Evolutionary conservation across 2,329 filamentous ascomycete genomes (phyloP).

Genomic region (Xylaria digitata): DNA sequence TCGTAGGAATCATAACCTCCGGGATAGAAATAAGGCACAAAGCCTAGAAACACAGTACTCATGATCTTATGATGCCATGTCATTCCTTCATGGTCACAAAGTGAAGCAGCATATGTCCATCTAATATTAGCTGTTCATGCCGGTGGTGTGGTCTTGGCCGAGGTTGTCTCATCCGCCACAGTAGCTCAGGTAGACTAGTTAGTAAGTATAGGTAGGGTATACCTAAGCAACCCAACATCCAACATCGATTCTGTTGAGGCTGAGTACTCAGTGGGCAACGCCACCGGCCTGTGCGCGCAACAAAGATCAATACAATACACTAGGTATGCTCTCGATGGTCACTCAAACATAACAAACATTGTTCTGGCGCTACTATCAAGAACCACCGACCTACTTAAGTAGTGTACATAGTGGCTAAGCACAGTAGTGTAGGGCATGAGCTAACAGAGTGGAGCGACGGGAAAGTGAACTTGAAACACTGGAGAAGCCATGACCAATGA

Average conservation of each 20-base stretch:
- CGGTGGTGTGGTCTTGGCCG: constrained; percentile 4
- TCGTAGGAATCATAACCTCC: constrained; percentile 16
- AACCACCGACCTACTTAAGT: neutral
- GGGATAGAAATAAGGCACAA: constrained; percentile 14
- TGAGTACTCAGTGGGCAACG: constrained; percentile 7
- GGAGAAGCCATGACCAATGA: constrained; percentile 40
- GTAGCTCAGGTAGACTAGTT: no score
- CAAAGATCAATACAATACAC: neutral
- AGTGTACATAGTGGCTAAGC: neutral
- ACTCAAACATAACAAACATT: neutral
- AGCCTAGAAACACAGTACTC: no score
- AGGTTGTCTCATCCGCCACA: constrained; percentile 35
- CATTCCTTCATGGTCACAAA: neutral
- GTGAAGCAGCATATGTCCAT: constrained; percentile 11
- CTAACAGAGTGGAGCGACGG: constrained; percentile 8
- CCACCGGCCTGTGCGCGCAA: constrained; percentile 21
- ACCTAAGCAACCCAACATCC: neutral
- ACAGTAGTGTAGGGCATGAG: neutral
- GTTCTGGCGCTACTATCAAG: neutral
- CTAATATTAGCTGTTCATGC: constrained; percentile 16
- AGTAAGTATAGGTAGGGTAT: neutral
- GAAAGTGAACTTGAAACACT: constrained; percentile 44
- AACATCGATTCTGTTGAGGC: constrained; percentile 18
- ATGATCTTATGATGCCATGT: neutral
- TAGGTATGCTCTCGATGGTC: neutral